These are phyloP conservation scores for Pittosporum tobira DNA, from an alignment of 129 eudicot species.

Conservation along the genomic window DNA sequence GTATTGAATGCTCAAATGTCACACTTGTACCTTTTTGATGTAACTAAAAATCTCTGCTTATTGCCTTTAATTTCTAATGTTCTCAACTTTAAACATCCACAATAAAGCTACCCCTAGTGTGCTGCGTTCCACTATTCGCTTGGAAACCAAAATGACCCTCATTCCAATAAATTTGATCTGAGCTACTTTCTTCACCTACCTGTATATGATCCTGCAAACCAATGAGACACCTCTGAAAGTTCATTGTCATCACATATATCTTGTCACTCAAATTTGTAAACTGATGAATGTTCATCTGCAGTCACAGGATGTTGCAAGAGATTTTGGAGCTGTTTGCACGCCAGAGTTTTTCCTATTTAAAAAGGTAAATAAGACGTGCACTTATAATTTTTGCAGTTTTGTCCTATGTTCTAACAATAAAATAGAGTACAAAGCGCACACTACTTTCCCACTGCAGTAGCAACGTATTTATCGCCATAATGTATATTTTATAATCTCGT, in stretches of 20 bases:
- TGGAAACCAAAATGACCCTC: no score
- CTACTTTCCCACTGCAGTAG: background rate
- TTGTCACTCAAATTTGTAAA: background rate
- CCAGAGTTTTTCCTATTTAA: constrained; percentile 85
- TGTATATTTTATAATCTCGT: constrained; percentile 17
- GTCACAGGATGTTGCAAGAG: constrained; percentile 98
- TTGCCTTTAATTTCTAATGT: no score
- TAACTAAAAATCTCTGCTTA: no score
- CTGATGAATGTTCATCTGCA: constrained; percentile 24
- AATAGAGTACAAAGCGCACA: background rate
- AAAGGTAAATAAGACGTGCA: constrained; percentile 43
- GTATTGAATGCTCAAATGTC: no score
- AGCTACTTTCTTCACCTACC: background rate
- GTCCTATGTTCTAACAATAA: background rate
- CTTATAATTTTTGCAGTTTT: background rate
- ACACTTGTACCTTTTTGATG: no score
- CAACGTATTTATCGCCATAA: background rate
- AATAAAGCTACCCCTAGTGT: no score
- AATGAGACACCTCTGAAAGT: constrained; percentile 7
- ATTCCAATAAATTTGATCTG: no score
- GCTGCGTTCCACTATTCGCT: no score
- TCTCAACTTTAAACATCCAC: no score
- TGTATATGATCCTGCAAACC: constrained; percentile 7
- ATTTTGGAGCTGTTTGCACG: constrained; percentile 92
- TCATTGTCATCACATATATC: background rate